A percentile compares a stretch with the other conserved stretches of the same genome.
phyloP scores from a whole-genome alignment of 1,284 basidiomycete species.

The Bondarzewia mesenterica region DNA sequence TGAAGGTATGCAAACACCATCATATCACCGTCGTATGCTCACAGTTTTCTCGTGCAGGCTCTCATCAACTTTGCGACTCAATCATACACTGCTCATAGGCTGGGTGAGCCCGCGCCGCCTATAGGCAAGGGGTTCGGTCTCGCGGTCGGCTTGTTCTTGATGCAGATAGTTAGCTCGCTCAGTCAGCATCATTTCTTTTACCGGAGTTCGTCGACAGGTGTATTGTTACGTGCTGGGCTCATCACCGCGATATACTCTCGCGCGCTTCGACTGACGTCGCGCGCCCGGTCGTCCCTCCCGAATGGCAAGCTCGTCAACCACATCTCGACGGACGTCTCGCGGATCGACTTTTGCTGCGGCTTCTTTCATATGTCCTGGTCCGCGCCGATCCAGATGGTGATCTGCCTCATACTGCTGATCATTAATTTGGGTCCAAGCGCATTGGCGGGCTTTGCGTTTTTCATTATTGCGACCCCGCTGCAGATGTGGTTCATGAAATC shows the following conservation, averaged over 20 bases:
- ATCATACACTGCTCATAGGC: constrained; percentile 50
- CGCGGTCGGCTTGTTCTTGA: constrained; percentile 59
- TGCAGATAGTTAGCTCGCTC: constrained; percentile 66
- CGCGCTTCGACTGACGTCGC: constrained; percentile 71
- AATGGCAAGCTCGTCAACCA: constrained; percentile 89
- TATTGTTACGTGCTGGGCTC: constrained; percentile 78
- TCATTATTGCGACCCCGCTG: constrained; percentile 56
- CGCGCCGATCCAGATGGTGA: constrained; percentile 63
- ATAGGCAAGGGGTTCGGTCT: constrained; percentile 73
- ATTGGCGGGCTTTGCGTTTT: constrained; percentile 78
- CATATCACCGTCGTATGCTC: not conserved
- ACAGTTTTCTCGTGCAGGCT: constrained; percentile 29
- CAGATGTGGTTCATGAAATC: constrained; percentile 72
- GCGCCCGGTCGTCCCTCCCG: constrained; percentile 75
- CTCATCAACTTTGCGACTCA: constrained; percentile 71
- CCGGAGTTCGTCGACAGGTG: constrained; percentile 64
- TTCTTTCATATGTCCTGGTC: constrained; percentile 81
- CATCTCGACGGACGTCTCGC: constrained; percentile 87
- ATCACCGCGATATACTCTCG: constrained; percentile 86
- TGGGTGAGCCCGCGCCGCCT: constrained; percentile 38
- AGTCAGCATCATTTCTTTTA: constrained; percentile 80
- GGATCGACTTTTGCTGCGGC: constrained; percentile 85
- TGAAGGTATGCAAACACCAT: constrained; percentile 38
- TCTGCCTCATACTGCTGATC: constrained; percentile 64
- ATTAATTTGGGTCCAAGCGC: constrained; percentile 74